Evolutionary conservation across 148 eudicot species (phyloP).

Genomic region (Rheum nobile): DNA sequence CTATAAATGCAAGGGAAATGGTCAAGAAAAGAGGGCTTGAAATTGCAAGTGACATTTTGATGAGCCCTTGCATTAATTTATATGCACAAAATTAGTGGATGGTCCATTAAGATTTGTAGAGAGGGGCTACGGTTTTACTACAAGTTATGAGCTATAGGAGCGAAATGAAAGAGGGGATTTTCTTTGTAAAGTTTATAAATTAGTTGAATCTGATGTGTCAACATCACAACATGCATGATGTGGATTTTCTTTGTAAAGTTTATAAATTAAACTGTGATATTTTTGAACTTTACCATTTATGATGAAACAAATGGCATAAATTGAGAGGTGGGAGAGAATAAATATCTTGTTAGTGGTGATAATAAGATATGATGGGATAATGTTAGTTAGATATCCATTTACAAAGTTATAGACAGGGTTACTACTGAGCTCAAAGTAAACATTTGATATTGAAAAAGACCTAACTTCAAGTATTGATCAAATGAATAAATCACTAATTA

Average conservation of each 20-base stretch:
- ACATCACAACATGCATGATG: neutral
- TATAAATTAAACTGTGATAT: neutral
- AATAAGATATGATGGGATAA: neutral
- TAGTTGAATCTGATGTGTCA: neutral
- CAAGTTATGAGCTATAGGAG: neutral
- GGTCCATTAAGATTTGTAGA: neutral
- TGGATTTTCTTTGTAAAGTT: too few species aligned
- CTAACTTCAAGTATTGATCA: too few species aligned
- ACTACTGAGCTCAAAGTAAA: too few species aligned
- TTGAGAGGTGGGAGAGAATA: neutral
- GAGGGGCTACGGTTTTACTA: neutral
- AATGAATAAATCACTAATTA: too few species aligned
- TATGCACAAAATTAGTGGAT: neutral
- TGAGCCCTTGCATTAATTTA: neutral
- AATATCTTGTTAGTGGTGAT: neutral
- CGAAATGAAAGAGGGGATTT: neutral
- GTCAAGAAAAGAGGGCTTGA: neutral
- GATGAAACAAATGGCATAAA: neutral
- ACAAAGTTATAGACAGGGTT: too few species aligned
- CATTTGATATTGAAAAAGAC: too few species aligned
- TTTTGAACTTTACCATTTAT: neutral
- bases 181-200: neutral
- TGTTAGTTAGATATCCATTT: neutral
- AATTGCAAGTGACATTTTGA: neutral
- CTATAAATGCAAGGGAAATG: too few species aligned